Conservation (phyloP, 371 early-diverging fungal genomes). For the Smittium culicis region DNA sequence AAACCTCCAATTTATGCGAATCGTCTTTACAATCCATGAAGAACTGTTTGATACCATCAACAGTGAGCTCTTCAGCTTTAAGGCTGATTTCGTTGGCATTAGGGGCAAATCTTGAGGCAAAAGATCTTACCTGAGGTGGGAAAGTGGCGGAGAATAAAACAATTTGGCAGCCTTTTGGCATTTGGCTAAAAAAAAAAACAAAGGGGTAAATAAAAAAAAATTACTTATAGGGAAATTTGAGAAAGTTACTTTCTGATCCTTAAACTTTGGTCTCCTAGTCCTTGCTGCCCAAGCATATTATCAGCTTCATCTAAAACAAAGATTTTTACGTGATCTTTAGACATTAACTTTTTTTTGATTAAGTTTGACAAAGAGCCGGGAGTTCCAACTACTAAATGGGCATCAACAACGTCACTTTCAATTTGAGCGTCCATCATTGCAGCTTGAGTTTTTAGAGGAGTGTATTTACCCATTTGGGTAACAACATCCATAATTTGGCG, state of each 20-base stretch:
- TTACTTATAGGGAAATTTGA: slow-evolving; percentile 23
- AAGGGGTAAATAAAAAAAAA: slow-evolving; percentile 13
- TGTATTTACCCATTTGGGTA: slow-evolving; percentile 73
- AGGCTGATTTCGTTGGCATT: slow-evolving; percentile 73
- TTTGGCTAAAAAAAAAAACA: slow-evolving; percentile 25
- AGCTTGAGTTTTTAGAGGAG: slow-evolving; percentile 51
- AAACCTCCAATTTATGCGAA: slow-evolving; percentile 68
- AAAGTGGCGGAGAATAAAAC: slow-evolving; percentile 96
- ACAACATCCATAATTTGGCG: slow-evolving; percentile 90
- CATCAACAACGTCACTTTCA: slow-evolving; percentile 40
- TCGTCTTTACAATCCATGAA: slow-evolving; percentile 81
- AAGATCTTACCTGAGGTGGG: slow-evolving; percentile 58
- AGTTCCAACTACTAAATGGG: slow-evolving; percentile 87
- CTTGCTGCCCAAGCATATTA: slow-evolving; percentile 81
- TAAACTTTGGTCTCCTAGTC: slow-evolving; percentile 72
- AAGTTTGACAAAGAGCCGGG: slow-evolving; percentile 82
- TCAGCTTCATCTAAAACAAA: slow-evolving; percentile 92
- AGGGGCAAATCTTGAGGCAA: slow-evolving; percentile 66
- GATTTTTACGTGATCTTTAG: slow-evolving; percentile 43
- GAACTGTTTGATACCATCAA: slow-evolving; percentile 93
- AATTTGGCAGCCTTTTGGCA: slow-evolving; percentile 59
- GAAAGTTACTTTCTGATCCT: slow-evolving; percentile 42
- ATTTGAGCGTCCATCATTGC: slow-evolving; percentile 56
- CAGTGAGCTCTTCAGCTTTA: slow-evolving; percentile 77
- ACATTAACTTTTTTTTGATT: slow-evolving; percentile 44